Conservation (phyloP, 306 rosid genomes). For the Sphenostylis stenocarpa region DNA sequence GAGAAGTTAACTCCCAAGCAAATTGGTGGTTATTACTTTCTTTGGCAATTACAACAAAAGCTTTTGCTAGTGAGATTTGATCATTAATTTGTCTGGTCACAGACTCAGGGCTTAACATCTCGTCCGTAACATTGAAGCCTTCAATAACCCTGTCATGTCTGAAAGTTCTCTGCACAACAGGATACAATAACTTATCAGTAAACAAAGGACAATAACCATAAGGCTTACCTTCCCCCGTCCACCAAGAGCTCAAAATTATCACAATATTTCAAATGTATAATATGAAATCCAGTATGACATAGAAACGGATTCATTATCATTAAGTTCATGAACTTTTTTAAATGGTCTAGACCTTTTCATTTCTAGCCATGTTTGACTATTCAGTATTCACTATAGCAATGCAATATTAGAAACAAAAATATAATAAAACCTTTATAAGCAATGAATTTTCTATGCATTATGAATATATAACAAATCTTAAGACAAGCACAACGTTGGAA, state of each 20-base stretch:
- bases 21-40: constrained; percentile 75
- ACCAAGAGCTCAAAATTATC: not conserved
- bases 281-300: constrained; percentile 7
- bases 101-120: constrained; percentile 63
- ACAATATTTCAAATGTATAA: not conserved
- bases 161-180: constrained; percentile 50
- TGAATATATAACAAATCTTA: not conserved
- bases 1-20: constrained; percentile 79
- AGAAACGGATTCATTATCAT: not conserved
- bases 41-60: constrained; percentile 72
- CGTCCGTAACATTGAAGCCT: constrained; percentile 68
- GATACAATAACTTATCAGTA: not conserved
- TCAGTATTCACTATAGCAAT: not conserved
- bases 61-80: constrained; percentile 71
- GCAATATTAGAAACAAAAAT: not conserved
- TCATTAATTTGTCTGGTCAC: constrained; percentile 71
- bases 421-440: constrained; percentile 3
- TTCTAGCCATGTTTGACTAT: not conserved
- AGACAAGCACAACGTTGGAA: not conserved
- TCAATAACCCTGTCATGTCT: constrained; percentile 58
- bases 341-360: not conserved
- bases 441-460: not conserved
- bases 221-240: not conserved
- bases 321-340: constrained; percentile 10
- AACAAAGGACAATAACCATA: not conserved